These are phyloP conservation scores for Lyophyllum semitale DNA, from an alignment of 768 basidiomycete genomes.

Conservation along the genomic window DNA sequence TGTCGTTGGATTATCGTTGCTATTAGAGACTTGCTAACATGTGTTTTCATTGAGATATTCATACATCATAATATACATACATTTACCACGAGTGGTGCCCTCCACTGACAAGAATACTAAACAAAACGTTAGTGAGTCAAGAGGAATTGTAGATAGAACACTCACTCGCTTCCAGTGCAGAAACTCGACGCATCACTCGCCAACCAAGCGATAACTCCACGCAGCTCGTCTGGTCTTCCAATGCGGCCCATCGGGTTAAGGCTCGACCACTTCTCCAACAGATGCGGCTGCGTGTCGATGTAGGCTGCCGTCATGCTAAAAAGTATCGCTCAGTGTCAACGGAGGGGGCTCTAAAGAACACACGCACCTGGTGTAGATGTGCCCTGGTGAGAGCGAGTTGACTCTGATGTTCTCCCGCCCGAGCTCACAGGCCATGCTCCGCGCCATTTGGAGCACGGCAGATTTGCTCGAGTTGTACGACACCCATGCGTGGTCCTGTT, in stretches of 20 bases:
- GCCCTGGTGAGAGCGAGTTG: conserved; percentile 75
- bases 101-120: conserved; percentile 61
- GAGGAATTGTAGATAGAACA: conserved; percentile 18
- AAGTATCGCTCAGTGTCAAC: too few relatives aligned
- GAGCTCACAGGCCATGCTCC: conserved; percentile 83
- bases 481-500: conserved; percentile 71
- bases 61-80: conserved; percentile 2
- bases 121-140: neutral
- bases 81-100: conserved; percentile 65
- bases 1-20: neutral
- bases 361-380: conserved; percentile 68
- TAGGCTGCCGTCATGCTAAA: conserved; percentile 74
- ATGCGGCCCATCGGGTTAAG: conserved; percentile 73
- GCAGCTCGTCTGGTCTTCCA: conserved; percentile 70
- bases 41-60: neutral
- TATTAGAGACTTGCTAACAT: neutral
- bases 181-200: conserved; percentile 77
- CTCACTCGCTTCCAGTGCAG: conserved; percentile 83
- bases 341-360: too few relatives aligned
- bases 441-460: conserved; percentile 77
- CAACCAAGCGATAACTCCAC: conserved; percentile 72
- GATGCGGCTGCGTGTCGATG: conserved; percentile 63
- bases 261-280: conserved; percentile 66
- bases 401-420: conserved; percentile 67
- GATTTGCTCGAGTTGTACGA: conserved; percentile 80